Conservation (phyloP, 169 alveolate species). For the Babesia gibsoni region DNA sequence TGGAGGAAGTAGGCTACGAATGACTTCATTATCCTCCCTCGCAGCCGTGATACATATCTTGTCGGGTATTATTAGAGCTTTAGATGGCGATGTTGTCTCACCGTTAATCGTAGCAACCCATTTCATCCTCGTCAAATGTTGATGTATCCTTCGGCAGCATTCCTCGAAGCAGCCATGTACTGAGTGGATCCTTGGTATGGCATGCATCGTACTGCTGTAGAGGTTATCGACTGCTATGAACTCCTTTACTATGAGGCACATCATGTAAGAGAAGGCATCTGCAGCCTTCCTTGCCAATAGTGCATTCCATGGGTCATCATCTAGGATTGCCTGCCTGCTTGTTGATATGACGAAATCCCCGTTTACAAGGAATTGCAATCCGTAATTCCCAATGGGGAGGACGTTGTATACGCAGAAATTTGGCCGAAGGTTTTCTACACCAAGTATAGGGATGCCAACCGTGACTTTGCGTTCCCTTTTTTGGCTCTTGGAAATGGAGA, state of each 20-base stretch:
- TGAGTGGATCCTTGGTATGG: constrained; percentile 7
- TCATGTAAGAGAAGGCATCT: not conserved
- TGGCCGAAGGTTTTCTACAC: not conserved
- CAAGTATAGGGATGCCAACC: constrained; percentile 1
- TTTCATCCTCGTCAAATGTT: not conserved
- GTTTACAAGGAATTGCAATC: constrained; percentile 21
- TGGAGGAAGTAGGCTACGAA: not conserved
- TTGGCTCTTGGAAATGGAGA: not conserved
- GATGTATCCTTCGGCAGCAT: not conserved
- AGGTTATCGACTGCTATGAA: not conserved
- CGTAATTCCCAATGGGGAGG: constrained; percentile 34
- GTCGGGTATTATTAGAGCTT: not conserved
- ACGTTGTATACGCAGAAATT: constrained; percentile 9
- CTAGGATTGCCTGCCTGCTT: constrained; percentile 7
- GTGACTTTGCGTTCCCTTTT: not conserved
- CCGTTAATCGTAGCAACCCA: constrained; percentile 5
- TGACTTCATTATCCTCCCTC: not conserved
- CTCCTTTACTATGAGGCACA: not conserved
- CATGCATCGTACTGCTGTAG: not conserved
- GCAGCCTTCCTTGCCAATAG: not conserved
- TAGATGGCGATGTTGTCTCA: not conserved
- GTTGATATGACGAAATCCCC: constrained; percentile 23
- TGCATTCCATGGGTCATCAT: constrained; percentile 10
- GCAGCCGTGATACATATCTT: not conserved
- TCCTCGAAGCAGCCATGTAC: not conserved